Evolutionary conservation across 1,139 yeast species (phyloP).

Genomic region (Debaryomyces nepalensis): DNA sequence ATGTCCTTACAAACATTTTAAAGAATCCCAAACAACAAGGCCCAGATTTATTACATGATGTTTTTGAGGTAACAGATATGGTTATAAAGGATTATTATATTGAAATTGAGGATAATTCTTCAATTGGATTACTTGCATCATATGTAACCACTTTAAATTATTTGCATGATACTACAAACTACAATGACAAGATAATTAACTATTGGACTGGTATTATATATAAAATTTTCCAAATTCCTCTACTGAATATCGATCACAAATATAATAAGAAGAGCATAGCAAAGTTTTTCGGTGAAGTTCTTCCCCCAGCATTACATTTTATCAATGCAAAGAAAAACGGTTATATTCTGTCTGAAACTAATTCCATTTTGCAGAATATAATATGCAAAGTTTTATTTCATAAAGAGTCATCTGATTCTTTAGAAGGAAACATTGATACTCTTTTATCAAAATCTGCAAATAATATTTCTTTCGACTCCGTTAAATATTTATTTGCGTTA

Average conservation of each 20-base stretch:
- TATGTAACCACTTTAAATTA: constrained; percentile 18
- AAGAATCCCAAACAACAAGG: neutral
- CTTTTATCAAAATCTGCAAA: constrained; percentile 20
- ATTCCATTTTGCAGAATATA: constrained; percentile 20
- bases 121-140: constrained; percentile 26
- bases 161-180: neutral
- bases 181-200: constrained; percentile 2
- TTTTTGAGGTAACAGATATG: neutral
- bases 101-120: constrained; percentile 38
- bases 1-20: constrained; percentile 22
- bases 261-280: constrained; percentile 37
- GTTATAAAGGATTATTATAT: constrained; percentile 31
- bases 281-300: constrained; percentile 29
- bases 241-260: constrained; percentile 28
- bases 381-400: constrained; percentile 22
- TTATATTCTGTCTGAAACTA: constrained; percentile 4
- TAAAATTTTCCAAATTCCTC: constrained; percentile 32
- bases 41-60: neutral
- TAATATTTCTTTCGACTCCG: constrained; percentile 18
- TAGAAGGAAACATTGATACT: constrained; percentile 25
- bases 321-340: constrained; percentile 11
- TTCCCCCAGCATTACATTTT: constrained; percentile 20
- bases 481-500: constrained; percentile 31
- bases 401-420: constrained; percentile 22
- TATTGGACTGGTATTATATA: constrained; percentile 30